Percentiles rank a stretch among this genome's conserved stretches.
Conservation (phyloP, 2,329 filamentous ascomycete species). For the Ceratocystis alfenasii region DNA sequence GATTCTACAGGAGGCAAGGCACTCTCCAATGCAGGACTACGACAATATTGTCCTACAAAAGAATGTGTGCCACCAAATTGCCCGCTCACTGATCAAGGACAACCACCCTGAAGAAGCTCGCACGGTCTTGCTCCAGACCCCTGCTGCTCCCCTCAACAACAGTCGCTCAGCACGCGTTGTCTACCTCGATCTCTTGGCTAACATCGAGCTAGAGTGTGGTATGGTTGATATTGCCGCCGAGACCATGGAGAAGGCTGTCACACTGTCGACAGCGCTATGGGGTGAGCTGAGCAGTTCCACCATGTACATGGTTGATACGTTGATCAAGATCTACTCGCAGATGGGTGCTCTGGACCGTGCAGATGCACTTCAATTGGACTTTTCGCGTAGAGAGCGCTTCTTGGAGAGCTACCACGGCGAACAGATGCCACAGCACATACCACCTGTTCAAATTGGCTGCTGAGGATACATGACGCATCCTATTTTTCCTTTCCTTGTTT, state of each 20-base stretch:
- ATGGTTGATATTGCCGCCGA: constrained; percentile 15
- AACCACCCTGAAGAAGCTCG: constrained; percentile 19
- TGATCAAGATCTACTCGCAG: constrained; percentile 22
- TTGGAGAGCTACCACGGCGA: constrained; percentile 18
- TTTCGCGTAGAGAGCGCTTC: constrained; percentile 16
- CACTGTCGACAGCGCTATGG: constrained; percentile 16
- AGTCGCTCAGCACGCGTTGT: constrained; percentile 18
- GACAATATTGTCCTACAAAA: constrained; percentile 18
- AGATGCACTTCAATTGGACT: constrained; percentile 9
- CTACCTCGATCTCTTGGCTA: constrained; percentile 21
- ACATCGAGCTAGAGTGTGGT: constrained; percentile 19
- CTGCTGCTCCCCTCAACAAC: constrained; percentile 18
- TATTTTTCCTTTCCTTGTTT: background rate
- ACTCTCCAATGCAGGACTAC: constrained; percentile 13
- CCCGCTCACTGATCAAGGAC: constrained; percentile 21
- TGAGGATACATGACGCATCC: background rate
- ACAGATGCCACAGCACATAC: constrained; percentile 16
- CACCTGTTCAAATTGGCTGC: constrained; percentile 18
- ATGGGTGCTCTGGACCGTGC: constrained; percentile 16
- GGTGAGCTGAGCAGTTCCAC: constrained; percentile 20
- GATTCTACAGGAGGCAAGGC: constrained; percentile 16
- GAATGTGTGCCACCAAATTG: constrained; percentile 19
- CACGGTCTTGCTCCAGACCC: constrained; percentile 15
- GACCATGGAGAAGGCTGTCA: constrained; percentile 20
- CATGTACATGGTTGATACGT: constrained; percentile 20